phyloP scores from a whole-genome alignment of 768 basidiomycete genomes.

The Saitozyma sp. region DNA sequence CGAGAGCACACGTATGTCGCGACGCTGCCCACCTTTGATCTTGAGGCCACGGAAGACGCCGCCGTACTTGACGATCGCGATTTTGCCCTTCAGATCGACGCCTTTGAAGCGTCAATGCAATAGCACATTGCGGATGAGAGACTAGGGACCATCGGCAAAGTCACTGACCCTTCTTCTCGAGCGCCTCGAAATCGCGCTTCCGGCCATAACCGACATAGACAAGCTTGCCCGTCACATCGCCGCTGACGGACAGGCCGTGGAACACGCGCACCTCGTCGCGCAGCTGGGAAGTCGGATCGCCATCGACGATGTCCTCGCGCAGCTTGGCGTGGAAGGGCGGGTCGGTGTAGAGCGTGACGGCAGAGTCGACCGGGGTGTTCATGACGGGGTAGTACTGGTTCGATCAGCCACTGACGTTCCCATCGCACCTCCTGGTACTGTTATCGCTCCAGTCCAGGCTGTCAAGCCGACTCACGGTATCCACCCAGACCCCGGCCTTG shows the following conservation, averaged over 20 bases:
- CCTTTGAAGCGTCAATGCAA: slow-evolving; percentile 54
- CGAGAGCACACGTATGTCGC: not conserved
- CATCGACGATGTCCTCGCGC: slow-evolving; percentile 69
- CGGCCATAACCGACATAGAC: slow-evolving; percentile 79
- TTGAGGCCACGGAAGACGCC: slow-evolving; percentile 80
- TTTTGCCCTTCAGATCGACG: slow-evolving; percentile 70
- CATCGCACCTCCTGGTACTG: too few species aligned
- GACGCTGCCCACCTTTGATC: slow-evolving; percentile 53
- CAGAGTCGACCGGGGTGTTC: slow-evolving; percentile 72
- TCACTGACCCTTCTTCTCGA: slow-evolving; percentile 59
- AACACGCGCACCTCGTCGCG: slow-evolving; percentile 72
- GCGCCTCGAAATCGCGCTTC: slow-evolving; percentile 70
- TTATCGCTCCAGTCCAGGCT: not conserved
- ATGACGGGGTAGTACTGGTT: slow-evolving; percentile 75
- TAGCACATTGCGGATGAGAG: not conserved
- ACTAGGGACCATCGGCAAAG: too few species aligned
- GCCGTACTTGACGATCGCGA: slow-evolving; percentile 74
- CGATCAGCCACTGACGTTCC: not conserved
- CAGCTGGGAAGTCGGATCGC: slow-evolving; percentile 73
- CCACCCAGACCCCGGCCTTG: slow-evolving; percentile 48
- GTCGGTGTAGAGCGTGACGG: slow-evolving; percentile 65
- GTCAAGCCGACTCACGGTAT: slow-evolving; percentile 37
- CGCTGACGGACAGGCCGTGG: slow-evolving; percentile 78
- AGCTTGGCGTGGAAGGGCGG: slow-evolving; percentile 69
- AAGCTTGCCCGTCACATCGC: slow-evolving; percentile 60